A percentile compares a stretch with the other conserved stretches of the same genome.
These are phyloP conservation scores for Lachancea waltii DNA, from an alignment of 805 yeast species.

Conservation along the genomic window DNA sequence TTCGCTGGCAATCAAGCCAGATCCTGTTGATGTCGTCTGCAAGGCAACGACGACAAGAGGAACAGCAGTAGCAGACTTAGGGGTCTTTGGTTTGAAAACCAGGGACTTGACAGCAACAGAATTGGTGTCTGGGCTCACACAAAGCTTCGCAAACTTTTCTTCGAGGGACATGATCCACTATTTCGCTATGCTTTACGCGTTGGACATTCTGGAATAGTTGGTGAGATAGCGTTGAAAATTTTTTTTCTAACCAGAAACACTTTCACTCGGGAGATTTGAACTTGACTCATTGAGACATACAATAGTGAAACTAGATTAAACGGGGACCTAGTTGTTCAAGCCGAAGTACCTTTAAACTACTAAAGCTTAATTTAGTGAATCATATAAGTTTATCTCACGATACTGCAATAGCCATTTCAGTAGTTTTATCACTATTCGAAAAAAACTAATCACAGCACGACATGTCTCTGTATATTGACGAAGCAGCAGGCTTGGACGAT, in stretches of 20 bases:
- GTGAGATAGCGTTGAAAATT: not conserved
- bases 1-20: slow-evolving; percentile 54
- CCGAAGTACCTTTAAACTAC: too few relatives aligned
- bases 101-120: slow-evolving; percentile 61
- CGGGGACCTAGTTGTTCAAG: not conserved
- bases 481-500: slow-evolving; percentile 61
- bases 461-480: slow-evolving; percentile 60
- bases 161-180: slow-evolving; percentile 50
- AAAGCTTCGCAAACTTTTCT: slow-evolving; percentile 59
- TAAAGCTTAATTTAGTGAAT: too few relatives aligned
- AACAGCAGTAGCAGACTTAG: slow-evolving; percentile 69
- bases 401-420: too few relatives aligned
- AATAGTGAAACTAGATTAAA: not conserved
- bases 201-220: too few relatives aligned
- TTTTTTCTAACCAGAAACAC: not conserved
- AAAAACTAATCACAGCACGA: not conserved
- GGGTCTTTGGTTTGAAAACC: slow-evolving; percentile 87
- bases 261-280: not conserved
- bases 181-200: too few relatives aligned
- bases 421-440: too few relatives aligned
- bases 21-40: slow-evolving; percentile 62
- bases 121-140: slow-evolving; percentile 51
- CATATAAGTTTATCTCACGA: too few relatives aligned
- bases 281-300: not conserved
- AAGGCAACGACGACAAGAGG: slow-evolving; percentile 79